Conservation (phyloP, 768 basidiomycete species). For the Mycena alexandri region DNA sequence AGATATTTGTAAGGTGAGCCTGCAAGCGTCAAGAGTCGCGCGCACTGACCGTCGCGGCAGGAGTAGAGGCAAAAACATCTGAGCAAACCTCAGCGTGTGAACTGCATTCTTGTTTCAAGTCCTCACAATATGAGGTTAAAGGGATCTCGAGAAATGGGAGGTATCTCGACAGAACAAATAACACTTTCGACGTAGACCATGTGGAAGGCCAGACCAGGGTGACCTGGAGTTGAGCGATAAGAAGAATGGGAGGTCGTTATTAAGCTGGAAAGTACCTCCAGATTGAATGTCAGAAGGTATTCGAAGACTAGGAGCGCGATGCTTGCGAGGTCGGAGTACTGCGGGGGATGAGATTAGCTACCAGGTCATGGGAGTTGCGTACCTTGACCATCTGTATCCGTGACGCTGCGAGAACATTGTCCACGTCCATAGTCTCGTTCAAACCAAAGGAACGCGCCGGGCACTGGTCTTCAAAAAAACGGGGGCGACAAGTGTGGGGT, state of each 20-base stretch:
- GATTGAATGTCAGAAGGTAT: conserved; percentile 12
- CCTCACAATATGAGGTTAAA: background rate
- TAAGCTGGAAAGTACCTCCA: conserved; percentile 1
- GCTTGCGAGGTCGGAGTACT: background rate
- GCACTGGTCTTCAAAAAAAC: too few relatives aligned
- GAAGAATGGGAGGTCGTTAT: too few relatives aligned
- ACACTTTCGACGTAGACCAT: conserved; percentile 6
- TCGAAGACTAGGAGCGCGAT: conserved; percentile 20
- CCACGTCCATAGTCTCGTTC: too few relatives aligned
- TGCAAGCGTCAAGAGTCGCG: too few relatives aligned
- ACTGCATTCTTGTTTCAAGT: too few relatives aligned
- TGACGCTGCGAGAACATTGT: background rate
- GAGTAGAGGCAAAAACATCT: background rate
- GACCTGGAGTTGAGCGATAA: background rate
- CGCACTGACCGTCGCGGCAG: background rate
- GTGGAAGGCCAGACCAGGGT: conserved; percentile 3
- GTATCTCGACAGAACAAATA: conserved; percentile 12
- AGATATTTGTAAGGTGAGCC: too few relatives aligned
- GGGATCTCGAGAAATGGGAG: conserved; percentile 11
- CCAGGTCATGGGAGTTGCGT: background rate
- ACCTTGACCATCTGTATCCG: conserved; percentile 14
- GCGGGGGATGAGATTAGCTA: background rate
- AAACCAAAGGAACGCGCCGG: too few relatives aligned
- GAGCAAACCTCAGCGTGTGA: too few relatives aligned
- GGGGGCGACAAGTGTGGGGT: too few relatives aligned